These are phyloP conservation scores for Sporothrix curviconia DNA, from an alignment of 2,329 filamentous ascomycete species.

Conservation along the genomic window DNA sequence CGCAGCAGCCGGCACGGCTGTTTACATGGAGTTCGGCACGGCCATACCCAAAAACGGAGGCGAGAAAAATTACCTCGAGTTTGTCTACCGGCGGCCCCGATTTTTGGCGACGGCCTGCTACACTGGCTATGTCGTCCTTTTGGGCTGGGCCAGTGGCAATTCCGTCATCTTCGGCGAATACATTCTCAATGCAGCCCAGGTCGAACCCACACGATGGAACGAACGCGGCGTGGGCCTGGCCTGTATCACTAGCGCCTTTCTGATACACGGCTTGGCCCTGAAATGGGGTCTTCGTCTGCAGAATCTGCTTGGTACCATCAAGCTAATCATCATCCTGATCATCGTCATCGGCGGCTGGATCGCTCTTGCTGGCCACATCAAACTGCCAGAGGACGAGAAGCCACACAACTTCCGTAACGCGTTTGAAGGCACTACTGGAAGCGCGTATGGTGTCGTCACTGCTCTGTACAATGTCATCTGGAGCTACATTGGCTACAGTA, in stretches of 20 bases:
- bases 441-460: slow-evolving; percentile 61
- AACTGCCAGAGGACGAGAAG: slow-evolving; percentile 36
- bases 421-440: slow-evolving; percentile 60
- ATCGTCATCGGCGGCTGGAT: slow-evolving; percentile 58
- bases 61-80: slow-evolving; percentile 63
- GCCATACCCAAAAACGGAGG: slow-evolving; percentile 59
- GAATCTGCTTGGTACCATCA: slow-evolving; percentile 59
- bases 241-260: slow-evolving; percentile 57
- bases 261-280: slow-evolving; percentile 57
- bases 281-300: slow-evolving; percentile 63
- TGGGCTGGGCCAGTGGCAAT: slow-evolving; percentile 61
- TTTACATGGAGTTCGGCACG: slow-evolving; percentile 61
- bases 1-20: slow-evolving; percentile 54
- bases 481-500: slow-evolving; percentile 62
- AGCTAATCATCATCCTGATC: slow-evolving; percentile 58
- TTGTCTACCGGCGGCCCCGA: slow-evolving; percentile 52
- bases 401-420: slow-evolving; percentile 54
- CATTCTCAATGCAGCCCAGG: slow-evolving; percentile 57
- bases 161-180: slow-evolving; percentile 66
- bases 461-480: slow-evolving; percentile 67
- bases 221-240: slow-evolving; percentile 60
- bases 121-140: slow-evolving; percentile 54
- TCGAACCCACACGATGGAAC: slow-evolving; percentile 59
- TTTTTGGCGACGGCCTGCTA: slow-evolving; percentile 58
- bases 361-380: slow-evolving; percentile 54